These are phyloP conservation scores for Cytidiella melzeri DNA, from an alignment of 768 basidiomycete genomes.

Conservation along the genomic window DNA sequence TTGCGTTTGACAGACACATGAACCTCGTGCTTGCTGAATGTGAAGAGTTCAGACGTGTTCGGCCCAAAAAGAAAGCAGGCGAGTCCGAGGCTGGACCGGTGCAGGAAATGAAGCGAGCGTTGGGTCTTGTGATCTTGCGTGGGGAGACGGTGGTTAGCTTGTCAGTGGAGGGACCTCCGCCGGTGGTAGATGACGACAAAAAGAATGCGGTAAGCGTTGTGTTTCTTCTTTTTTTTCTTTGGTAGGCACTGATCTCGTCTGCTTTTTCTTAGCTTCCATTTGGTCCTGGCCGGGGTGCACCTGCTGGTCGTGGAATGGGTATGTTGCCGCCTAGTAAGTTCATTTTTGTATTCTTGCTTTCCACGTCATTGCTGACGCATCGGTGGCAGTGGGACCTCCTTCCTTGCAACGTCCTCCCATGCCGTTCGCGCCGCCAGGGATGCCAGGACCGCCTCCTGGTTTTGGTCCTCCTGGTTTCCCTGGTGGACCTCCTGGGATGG, in stretches of 20 bases:
- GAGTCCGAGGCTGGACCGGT: conserved; percentile 64
- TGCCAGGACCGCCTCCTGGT: conserved; percentile 83
- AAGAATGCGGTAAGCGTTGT: conserved; percentile 58
- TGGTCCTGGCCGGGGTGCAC: conserved; percentile 92
- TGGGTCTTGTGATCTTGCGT: conserved; percentile 94
- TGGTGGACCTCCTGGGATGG: conserved; percentile 33
- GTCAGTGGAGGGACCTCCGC: conserved; percentile 92
- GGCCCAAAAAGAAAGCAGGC: conserved; percentile 87
- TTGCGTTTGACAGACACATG: conserved; percentile 99
- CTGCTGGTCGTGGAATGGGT: conserved; percentile 95
- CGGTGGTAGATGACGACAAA: conserved; percentile 85
- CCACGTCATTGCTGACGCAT: conserved; percentile 7
- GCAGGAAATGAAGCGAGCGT: conserved; percentile 93
- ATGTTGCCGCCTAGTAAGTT: conserved; percentile 83
- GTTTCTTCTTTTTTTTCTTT: conserved; percentile 8
- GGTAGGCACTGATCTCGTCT: conserved; percentile 15
- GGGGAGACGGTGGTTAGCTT: conserved; percentile 96
- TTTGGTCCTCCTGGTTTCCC: conserved; percentile 84
- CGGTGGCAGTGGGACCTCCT: conserved; percentile 48
- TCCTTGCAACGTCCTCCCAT: conserved; percentile 64
- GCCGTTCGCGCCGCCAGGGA: conserved; percentile 62
- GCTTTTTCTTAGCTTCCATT: conserved; percentile 54
- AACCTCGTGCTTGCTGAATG: conserved; percentile 97
- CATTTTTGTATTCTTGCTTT: conserved; percentile 4
- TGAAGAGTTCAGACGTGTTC: conserved; percentile 92